Evolutionary conservation across 352 stramenopile genomes (phyloP), one percentile per base, ranked within the genome.

Genomic region (Lagenidium sp.): DNA sequence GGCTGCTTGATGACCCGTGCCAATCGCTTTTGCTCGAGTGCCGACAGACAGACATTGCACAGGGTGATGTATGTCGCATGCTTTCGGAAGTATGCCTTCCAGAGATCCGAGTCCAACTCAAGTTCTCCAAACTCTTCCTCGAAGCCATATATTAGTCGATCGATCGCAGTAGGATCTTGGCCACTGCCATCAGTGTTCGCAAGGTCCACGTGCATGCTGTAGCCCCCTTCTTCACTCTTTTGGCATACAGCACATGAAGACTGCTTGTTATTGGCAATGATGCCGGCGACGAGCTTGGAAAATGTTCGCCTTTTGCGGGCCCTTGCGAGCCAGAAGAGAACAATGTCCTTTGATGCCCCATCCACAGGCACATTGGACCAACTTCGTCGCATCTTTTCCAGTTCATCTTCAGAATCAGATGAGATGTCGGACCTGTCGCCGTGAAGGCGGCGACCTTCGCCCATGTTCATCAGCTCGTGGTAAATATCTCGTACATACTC

Each of bases 401-500:
- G 74, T 24, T 96, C 86, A 56, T 97, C 92, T 42, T 95, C 92
- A 4, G 78, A 72, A 41, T 98, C 91, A 21, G 74, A 95, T 19
- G 85, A 97, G 34, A 98, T 95, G 58, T 98, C 89, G 23, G 76
- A 90, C 6, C 88, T 68, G 60, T 98, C 91, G 6, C 78, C 90
- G 8, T 79, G 62, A 29, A 89, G 70, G 4, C 91, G 75, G n/a
- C 72, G 50, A 5, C 87, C 94, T 53, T 96, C 77, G 43, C 82
- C 83, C 78, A 96, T 96, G 36, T 82, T 84, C 63, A 97, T 90
- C 8, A 99, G 76, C 50, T 98, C 91, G 49, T 95, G 82, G 63
- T 99, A 98, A 11, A 98, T 75, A 59, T 98, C 87, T 18, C 92
- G 81, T n/a, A 98, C 73, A 52, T 97, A 98, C 55, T 98, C 94